Evolutionary conservation across 1,284 basidiomycete genomes (phyloP).

Genomic region (Tilletia walkeri): DNA sequence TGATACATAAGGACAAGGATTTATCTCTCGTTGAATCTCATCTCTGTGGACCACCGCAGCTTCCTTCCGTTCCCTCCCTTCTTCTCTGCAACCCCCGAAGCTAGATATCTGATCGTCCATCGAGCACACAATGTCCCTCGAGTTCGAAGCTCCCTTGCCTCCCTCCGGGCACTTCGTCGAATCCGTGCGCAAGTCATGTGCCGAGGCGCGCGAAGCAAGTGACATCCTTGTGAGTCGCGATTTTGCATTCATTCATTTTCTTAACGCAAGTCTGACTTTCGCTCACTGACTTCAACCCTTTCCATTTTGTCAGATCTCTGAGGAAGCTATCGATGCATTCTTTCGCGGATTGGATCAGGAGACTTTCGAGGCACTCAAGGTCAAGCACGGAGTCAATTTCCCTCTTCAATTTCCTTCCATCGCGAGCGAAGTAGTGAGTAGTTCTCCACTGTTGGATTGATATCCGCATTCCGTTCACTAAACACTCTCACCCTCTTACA

Average conservation of each 20-base stretch:
- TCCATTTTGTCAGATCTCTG: slow-evolving; percentile 17
- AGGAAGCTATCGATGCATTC: slow-evolving; percentile 33
- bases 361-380: slow-evolving; percentile 25
- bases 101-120: not conserved
- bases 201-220: slow-evolving; percentile 12
- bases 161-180: slow-evolving; percentile 21
- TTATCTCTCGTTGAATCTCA: no score
- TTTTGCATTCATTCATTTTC: not conserved
- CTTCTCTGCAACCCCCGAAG: no score
- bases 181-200: slow-evolving; percentile 26
- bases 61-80: no score
- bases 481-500: not conserved
- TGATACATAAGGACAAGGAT: no score
- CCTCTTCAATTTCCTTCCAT: slow-evolving; percentile 40
- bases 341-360: slow-evolving; percentile 23
- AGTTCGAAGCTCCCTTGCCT: slow-evolving; percentile 15
- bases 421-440: slow-evolving; percentile 30
- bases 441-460: not conserved
- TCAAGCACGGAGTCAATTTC: slow-evolving; percentile 43
- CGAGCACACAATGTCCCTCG: slow-evolving; percentile 7
- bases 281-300: not conserved
- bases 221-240: slow-evolving; percentile 3
- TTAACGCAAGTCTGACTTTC: not conserved
- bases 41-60: no score
- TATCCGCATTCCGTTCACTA: no score